phyloP scores from a whole-genome alignment of 2,329 filamentous ascomycete genomes.

The Elsinoe fawcettii region DNA sequence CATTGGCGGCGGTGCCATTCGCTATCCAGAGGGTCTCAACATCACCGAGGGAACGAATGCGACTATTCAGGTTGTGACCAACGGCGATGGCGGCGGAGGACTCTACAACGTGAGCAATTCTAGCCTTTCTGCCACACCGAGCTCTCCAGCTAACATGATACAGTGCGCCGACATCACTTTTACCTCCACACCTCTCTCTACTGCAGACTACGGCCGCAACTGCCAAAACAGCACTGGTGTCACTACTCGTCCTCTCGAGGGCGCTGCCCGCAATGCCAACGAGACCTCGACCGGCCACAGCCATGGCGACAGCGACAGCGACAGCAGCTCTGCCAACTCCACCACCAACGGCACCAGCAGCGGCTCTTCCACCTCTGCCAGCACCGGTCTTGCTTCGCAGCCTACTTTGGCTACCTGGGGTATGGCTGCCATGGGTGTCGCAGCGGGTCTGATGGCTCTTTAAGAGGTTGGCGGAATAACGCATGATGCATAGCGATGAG shows the following conservation, averaged over 20 bases:
- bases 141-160: not conserved
- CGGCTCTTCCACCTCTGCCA: slow-evolving; percentile 13
- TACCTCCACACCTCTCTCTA: slow-evolving; percentile 42
- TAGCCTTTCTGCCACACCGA: slow-evolving; percentile 3
- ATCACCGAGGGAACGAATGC: slow-evolving; percentile 55
- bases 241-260: slow-evolving; percentile 35
- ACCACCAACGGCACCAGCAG: slow-evolving; percentile 13
- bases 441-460: slow-evolving; percentile 21
- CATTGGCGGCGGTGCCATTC: slow-evolving; percentile 45
- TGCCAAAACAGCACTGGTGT: slow-evolving; percentile 56
- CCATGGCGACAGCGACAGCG: slow-evolving; percentile 12
- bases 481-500: slow-evolving; percentile 7
- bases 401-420: slow-evolving; percentile 29
- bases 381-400: slow-evolving; percentile 25
- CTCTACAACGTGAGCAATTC: slow-evolving; percentile 52
- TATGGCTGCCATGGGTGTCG: slow-evolving; percentile 29
- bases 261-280: slow-evolving; percentile 27
- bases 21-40: slow-evolving; percentile 44
- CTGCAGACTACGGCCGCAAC: slow-evolving; percentile 37
- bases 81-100: slow-evolving; percentile 50
- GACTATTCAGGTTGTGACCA: slow-evolving; percentile 62
- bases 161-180: slow-evolving; percentile 70
- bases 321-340: slow-evolving; percentile 16
- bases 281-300: slow-evolving; percentile 14
- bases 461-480: slow-evolving; percentile 1